Conservation (phyloP, 192 early-diverging fungal genomes). For the Podila horticola region DNA sequence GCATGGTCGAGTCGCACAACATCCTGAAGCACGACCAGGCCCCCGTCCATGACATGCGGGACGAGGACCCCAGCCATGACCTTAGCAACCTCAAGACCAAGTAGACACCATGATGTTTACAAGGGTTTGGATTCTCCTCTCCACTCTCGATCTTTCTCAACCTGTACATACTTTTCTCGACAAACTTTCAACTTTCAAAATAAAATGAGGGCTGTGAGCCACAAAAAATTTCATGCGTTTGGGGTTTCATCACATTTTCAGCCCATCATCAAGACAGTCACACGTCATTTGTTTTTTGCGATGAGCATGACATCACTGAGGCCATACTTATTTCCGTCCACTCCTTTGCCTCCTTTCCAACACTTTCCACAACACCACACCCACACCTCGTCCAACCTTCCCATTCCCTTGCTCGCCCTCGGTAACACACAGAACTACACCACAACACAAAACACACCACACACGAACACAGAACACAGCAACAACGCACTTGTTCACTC, state of each 20-base stretch:
- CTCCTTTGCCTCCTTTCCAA: no score
- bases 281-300: no score
- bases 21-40: conserved; percentile 41
- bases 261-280: no score
- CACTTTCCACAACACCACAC: background rate
- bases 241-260: background rate
- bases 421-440: no score
- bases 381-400: no score
- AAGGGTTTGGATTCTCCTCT: background rate
- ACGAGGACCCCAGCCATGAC: conserved; percentile 18
- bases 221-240: no score
- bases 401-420: no score
- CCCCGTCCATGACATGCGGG: conserved; percentile 20
- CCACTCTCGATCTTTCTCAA: background rate
- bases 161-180: background rate
- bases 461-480: background rate
- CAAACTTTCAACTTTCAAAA: no score
- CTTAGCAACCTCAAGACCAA: conserved; percentile 4
- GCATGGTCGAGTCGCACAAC: conserved; percentile 45
- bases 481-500: no score
- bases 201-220: no score
- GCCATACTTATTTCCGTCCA: background rate
- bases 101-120: background rate
- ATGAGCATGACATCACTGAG: no score
- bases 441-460: background rate